A percentile compares a stretch with the other conserved stretches of the same genome.
These are phyloP conservation scores for Plectranthus barbatus DNA, from an alignment of 257 asterid genomes.

Conservation along the genomic window DNA sequence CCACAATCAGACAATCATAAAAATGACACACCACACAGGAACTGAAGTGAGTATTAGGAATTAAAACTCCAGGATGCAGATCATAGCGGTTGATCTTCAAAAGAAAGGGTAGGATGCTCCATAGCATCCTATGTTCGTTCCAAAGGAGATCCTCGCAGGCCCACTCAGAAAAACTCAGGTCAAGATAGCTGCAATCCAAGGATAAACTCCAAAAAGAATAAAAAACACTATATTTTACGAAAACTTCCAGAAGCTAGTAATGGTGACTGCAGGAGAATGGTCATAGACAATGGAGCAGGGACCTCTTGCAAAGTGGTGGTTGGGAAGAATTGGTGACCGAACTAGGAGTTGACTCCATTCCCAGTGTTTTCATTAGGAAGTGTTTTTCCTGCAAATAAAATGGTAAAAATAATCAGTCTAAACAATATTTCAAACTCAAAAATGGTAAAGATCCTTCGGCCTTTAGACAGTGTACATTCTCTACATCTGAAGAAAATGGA, in stretches of 20 bases:
- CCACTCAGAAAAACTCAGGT: slow-evolving; percentile 64
- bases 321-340: slow-evolving; percentile 48
- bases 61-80: slow-evolving; percentile 43
- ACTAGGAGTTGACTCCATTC: slow-evolving; percentile 61
- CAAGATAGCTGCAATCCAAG: slow-evolving; percentile 54
- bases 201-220: slow-evolving; percentile 32
- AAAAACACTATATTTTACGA: slow-evolving; percentile 27
- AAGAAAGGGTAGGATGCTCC: slow-evolving; percentile 54
- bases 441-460: too few species aligned
- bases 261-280: slow-evolving; percentile 28
- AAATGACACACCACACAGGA: slow-evolving; percentile 44
- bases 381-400: slow-evolving; percentile 79
- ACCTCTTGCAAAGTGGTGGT: slow-evolving; percentile 92
- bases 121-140: slow-evolving; percentile 44
- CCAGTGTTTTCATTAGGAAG: slow-evolving; percentile 83
- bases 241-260: slow-evolving; percentile 25
- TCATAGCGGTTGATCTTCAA: slow-evolving; percentile 43
- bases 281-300: slow-evolving; percentile 93
- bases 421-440: background rate
- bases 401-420: background rate
- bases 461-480: background rate
- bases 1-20: slow-evolving; percentile 51
- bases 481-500: background rate
- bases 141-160: slow-evolving; percentile 64
- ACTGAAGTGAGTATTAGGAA: slow-evolving; percentile 36